These are phyloP conservation scores for Epicoccum sorghinum DNA, from an alignment of 2,329 filamentous ascomycete genomes.

Conservation along the genomic window DNA sequence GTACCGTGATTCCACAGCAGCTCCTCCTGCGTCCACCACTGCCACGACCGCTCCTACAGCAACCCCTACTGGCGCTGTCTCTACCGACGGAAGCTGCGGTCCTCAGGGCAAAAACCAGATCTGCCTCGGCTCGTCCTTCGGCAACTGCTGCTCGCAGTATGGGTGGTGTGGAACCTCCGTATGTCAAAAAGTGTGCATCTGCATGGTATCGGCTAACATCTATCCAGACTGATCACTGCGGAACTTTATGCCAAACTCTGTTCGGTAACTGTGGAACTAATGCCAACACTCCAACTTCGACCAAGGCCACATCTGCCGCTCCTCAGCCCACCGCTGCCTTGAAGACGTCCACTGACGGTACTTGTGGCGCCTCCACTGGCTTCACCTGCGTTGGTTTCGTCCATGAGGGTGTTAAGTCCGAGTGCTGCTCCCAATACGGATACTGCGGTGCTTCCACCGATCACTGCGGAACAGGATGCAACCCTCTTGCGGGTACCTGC, in stretches of 20 bases:
- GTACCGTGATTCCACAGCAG: slow-evolving; percentile 52
- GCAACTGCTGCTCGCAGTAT: slow-evolving; percentile 53
- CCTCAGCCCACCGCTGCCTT: slow-evolving; percentile 18
- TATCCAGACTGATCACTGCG: slow-evolving; percentile 16
- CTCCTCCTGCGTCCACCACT: slow-evolving; percentile 40
- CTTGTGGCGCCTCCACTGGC: slow-evolving; percentile 32
- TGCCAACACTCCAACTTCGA: slow-evolving; percentile 10
- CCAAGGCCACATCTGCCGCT: slow-evolving; percentile 15
- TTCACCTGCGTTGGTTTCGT: slow-evolving; percentile 34
- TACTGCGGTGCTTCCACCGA: slow-evolving; percentile 46
- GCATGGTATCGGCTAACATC: neutral
- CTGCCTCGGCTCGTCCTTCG: slow-evolving; percentile 40
- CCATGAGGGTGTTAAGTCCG: slow-evolving; percentile 39
- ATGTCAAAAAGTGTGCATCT: neutral
- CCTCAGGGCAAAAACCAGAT: slow-evolving; percentile 24
- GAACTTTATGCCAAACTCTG: slow-evolving; percentile 25
- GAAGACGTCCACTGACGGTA: slow-evolving; percentile 27
- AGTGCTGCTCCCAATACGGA: slow-evolving; percentile 55
- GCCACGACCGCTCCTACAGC: slow-evolving; percentile 18
- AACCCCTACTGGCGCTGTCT: slow-evolving; percentile 29
- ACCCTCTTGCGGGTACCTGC: slow-evolving; percentile 30
- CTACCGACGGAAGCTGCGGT: slow-evolving; percentile 32
- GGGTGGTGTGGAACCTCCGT: slow-evolving; percentile 48
- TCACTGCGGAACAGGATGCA: slow-evolving; percentile 46
- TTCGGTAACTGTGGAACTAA: slow-evolving; percentile 36